Conservation (phyloP, 768 basidiomycete genomes). For the Leccinum obscurum region DNA sequence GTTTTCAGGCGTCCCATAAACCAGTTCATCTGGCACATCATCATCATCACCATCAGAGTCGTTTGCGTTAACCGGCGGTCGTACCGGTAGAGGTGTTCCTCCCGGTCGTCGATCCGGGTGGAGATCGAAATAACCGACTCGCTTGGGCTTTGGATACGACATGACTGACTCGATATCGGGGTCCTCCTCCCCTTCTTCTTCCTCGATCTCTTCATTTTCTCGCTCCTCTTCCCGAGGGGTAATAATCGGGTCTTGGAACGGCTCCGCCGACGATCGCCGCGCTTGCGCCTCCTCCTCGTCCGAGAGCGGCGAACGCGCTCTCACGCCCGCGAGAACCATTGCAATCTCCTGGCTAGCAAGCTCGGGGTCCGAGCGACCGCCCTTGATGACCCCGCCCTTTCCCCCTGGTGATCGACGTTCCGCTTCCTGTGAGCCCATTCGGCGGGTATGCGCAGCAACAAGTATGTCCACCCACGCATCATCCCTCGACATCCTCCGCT, state of each 20-base stretch:
- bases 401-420: slow-evolving; percentile 31
- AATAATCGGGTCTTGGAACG: not conserved
- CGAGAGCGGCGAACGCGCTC: slow-evolving; percentile 35
- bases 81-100: slow-evolving; percentile 20
- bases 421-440: slow-evolving; percentile 58
- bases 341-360: slow-evolving; percentile 72
- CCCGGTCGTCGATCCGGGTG: slow-evolving; percentile 68
- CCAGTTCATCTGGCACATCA: slow-evolving; percentile 35
- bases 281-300: slow-evolving; percentile 42
- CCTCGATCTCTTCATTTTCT: slow-evolving; percentile 16
- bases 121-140: slow-evolving; percentile 74
- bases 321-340: slow-evolving; percentile 62
- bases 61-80: slow-evolving; percentile 28
- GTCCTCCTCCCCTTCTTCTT: slow-evolving; percentile 43
- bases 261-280: slow-evolving; percentile 21
- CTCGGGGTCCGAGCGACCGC: slow-evolving; percentile 60
- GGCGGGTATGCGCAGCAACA: slow-evolving; percentile 55
- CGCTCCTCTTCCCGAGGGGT: slow-evolving; percentile 13
- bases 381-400: slow-evolving; percentile 28
- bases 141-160: slow-evolving; percentile 36
- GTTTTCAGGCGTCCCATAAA: slow-evolving; percentile 31
- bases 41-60: slow-evolving; percentile 35
- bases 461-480: slow-evolving; percentile 91
- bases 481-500: slow-evolving; percentile 49
- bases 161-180: slow-evolving; percentile 45